phyloP scores from a whole-genome alignment of 257 asterid genomes.

The Eustoma russellianum region DNA sequence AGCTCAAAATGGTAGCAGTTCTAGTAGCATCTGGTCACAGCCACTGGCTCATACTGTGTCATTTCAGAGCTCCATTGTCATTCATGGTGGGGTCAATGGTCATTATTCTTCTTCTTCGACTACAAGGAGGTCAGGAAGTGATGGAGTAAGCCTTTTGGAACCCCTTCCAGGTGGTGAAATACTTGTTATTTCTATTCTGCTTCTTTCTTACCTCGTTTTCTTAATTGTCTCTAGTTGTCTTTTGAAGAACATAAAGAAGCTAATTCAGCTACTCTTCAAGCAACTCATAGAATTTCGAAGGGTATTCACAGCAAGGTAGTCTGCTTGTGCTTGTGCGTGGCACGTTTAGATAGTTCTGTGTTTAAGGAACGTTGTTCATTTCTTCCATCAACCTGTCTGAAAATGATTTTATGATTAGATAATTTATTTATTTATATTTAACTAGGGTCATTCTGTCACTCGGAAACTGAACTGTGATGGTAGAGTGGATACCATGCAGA shows the following conservation, averaged over 20 bases:
- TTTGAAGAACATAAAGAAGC: slow-evolving; percentile 90
- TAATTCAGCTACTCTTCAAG: slow-evolving; percentile 71
- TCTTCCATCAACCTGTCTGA: too few species aligned
- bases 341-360: background rate
- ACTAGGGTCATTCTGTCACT: slow-evolving; percentile 75
- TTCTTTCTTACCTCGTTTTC: slow-evolving; percentile 10
- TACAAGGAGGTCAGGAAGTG: slow-evolving; percentile 68
- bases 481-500: slow-evolving; percentile 71
- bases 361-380: background rate
- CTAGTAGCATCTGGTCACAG: slow-evolving; percentile 23
- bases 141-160: slow-evolving; percentile 56
- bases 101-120: slow-evolving; percentile 60
- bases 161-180: background rate
- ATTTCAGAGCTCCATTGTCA: slow-evolving; percentile 70
- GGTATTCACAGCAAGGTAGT: slow-evolving; percentile 77
- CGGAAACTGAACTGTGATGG: slow-evolving; percentile 83
- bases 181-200: slow-evolving; percentile 2
- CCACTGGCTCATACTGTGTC: slow-evolving; percentile 53
- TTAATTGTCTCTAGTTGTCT: slow-evolving; percentile 33
- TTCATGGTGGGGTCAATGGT: slow-evolving; percentile 85
- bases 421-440: too few species aligned
- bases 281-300: slow-evolving; percentile 58
- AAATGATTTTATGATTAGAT: too few species aligned
- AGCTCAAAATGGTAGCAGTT: slow-evolving; percentile 20
- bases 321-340: too few species aligned